Conservation (phyloP, 306 rosid genomes). For the Cotoneaster glaucophyllus region DNA sequence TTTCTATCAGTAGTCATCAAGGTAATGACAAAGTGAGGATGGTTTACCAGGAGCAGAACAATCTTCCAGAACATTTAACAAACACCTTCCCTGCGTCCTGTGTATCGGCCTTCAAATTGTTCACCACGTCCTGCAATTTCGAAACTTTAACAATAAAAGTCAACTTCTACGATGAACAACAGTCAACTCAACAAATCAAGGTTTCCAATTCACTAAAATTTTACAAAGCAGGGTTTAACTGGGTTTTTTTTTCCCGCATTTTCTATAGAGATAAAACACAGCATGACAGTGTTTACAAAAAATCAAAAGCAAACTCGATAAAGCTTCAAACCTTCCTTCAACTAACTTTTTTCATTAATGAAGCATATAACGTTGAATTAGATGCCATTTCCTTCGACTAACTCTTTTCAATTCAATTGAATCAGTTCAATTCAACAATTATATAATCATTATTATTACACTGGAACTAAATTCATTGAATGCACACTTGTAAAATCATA, state of each 20-base stretch:
- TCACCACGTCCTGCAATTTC: slow-evolving; percentile 22
- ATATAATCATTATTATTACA: not conserved
- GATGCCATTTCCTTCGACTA: no score
- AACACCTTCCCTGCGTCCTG: slow-evolving; percentile 30
- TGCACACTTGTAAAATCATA: not conserved
- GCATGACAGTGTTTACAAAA: no score
- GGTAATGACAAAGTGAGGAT: slow-evolving; percentile 69
- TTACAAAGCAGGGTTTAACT: not conserved
- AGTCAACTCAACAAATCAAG: not conserved
- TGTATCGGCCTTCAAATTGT: slow-evolving; percentile 23
- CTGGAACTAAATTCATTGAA: not conserved
- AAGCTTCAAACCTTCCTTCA: no score
- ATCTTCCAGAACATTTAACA: slow-evolving; percentile 69
- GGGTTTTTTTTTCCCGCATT: not conserved
- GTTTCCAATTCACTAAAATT: not conserved
- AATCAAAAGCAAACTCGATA: no score
- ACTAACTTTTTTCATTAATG: no score
- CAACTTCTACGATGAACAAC: not conserved
- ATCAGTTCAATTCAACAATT: no score
- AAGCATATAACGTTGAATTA: no score
- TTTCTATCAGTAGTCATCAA: slow-evolving; percentile 84
- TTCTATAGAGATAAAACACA: not conserved
- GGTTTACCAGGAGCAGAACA: slow-evolving; percentile 81
- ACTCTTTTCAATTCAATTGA: no score
- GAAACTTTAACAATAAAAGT: not conserved